These are phyloP conservation scores for Microcera coccophila DNA, from an alignment of 2,329 filamentous ascomycete species.

Conservation along the genomic window DNA sequence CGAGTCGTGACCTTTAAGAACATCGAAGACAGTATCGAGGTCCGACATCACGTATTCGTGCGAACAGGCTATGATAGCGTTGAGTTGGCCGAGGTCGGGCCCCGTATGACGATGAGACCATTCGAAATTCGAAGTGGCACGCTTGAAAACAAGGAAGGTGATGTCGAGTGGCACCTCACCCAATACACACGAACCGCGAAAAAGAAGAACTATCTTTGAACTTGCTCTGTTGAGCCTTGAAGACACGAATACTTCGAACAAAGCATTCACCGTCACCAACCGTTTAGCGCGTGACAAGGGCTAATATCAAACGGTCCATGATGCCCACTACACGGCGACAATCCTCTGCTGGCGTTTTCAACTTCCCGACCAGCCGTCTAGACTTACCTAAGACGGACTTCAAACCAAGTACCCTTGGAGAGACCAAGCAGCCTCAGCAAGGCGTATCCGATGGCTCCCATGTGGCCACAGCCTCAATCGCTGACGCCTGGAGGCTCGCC, in stretches of 20 bases:
- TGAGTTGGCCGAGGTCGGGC: constrained; percentile 83
- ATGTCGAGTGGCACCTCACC: constrained; percentile 93
- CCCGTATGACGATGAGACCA: constrained; percentile 92
- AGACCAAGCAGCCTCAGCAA: background rate
- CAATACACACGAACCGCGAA: constrained; percentile 90
- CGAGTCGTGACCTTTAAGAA: constrained; percentile 93
- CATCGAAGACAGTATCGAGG: constrained; percentile 88
- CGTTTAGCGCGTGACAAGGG: no score
- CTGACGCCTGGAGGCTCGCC: background rate
- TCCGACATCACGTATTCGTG: constrained; percentile 80
- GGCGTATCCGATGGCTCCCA: background rate
- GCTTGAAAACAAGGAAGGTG: constrained; percentile 88
- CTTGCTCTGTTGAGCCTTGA: no score
- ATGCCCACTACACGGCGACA: no score
- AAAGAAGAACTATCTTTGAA: constrained; percentile 92
- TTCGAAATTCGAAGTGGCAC: constrained; percentile 93
- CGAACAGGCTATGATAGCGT: constrained; percentile 87
- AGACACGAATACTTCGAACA: no score
- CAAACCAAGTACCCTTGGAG: no score
- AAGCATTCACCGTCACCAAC: no score
- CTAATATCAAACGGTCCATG: no score
- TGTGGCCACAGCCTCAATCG: background rate
- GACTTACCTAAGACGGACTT: no score
- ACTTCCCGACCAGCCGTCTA: no score
- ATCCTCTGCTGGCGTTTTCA: no score